Evolutionary conservation across 352 stramenopile species (phyloP).

Genomic region (Phytophthora europaea): DNA sequence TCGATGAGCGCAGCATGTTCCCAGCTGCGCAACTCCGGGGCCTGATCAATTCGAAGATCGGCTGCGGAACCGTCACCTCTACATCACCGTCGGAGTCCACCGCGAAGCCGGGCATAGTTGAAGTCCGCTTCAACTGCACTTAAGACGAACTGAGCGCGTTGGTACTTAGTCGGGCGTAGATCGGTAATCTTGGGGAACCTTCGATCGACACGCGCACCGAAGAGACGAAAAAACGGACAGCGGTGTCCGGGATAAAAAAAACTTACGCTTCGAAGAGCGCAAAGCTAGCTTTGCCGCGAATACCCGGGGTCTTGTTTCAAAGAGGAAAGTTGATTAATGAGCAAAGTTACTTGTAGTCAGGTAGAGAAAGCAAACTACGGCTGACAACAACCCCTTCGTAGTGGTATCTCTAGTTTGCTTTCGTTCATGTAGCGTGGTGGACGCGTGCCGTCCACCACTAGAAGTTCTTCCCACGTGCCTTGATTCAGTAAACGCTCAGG

Average conservation of each 20-base stretch:
- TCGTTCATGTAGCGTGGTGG: not conserved
- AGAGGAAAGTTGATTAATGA: not conserved
- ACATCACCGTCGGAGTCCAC: not conserved
- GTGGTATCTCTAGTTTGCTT: not conserved
- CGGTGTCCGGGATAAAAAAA: not conserved
- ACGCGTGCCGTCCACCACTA: not conserved
- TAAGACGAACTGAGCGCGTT: not conserved
- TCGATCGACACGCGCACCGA: not conserved
- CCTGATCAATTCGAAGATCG: conserved; percentile 1
- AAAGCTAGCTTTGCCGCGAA: not conserved
- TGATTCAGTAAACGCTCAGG: not conserved
- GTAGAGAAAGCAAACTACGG: not conserved
- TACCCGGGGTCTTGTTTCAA: not conserved
- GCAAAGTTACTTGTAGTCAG: not conserved
- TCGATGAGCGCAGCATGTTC: conserved; percentile 2
- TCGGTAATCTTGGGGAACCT: not conserved
- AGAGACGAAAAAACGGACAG: not conserved
- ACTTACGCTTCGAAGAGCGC: not conserved
- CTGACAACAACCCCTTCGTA: not conserved
- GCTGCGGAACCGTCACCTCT: not conserved
- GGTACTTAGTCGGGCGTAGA: not conserved
- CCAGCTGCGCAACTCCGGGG: not conserved
- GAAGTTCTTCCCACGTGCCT: not conserved
- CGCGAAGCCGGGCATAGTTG: not conserved
- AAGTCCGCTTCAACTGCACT: not conserved